Evolutionary conservation across 2,329 filamentous ascomycete species (phyloP).

Genomic region (Colletotrichum melonis): DNA sequence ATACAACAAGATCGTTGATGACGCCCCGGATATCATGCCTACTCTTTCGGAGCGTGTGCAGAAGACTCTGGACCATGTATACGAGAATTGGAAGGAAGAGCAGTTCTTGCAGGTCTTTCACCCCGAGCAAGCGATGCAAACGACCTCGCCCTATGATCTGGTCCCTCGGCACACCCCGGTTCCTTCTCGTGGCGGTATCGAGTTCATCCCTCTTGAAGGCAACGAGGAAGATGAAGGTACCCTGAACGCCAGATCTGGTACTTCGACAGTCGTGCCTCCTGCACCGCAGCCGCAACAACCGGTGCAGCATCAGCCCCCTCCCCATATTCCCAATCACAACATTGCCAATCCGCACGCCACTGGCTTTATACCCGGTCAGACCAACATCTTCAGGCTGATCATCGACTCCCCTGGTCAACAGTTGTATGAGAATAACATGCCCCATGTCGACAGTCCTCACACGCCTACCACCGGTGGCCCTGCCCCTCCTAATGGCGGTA

Average conservation of each 20-base stretch:
- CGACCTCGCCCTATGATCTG: not conserved
- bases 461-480: not conserved
- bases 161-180: not conserved
- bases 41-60: not conserved
- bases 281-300: not conserved
- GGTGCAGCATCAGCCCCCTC: not conserved
- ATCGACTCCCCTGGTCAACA: not conserved
- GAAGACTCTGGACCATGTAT: not conserved
- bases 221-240: not conserved
- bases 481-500: not conserved
- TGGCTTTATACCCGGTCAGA: not conserved
- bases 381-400: not conserved
- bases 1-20: not conserved
- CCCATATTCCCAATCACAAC: not conserved
- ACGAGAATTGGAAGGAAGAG: conserved; percentile 15
- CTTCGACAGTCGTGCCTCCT: not conserved
- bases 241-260: not conserved
- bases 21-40: not conserved
- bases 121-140: not conserved
- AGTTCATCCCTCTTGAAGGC: not conserved
- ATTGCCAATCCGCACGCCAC: not conserved
- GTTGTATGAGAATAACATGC: not conserved
- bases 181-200: not conserved
- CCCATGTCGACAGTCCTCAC: not conserved
- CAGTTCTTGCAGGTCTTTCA: not conserved